phyloP scores from a whole-genome alignment of 495 filamentous ascomycete genomes.

The Tuber magnatum region DNA sequence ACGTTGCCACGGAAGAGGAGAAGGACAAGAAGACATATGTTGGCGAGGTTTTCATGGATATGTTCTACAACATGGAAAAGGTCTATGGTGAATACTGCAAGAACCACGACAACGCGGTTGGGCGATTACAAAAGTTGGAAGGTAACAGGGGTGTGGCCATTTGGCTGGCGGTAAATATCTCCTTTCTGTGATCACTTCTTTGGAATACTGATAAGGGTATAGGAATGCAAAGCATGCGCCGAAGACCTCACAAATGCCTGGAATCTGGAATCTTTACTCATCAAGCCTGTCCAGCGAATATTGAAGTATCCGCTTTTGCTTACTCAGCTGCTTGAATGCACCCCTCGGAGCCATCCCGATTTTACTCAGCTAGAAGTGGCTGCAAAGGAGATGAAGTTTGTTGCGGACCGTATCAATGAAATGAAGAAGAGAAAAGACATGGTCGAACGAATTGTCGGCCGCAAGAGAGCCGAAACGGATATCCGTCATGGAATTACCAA shows the following conservation, averaged over 20 bases:
- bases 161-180: constrained; percentile 56
- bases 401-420: constrained; percentile 81
- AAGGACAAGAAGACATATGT: constrained; percentile 70
- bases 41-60: constrained; percentile 66
- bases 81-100: constrained; percentile 79
- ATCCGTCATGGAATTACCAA: constrained; percentile 74
- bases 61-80: constrained; percentile 71
- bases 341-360: constrained; percentile 76
- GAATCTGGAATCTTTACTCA: constrained; percentile 85
- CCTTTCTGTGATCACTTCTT: constrained; percentile 4
- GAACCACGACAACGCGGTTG: constrained; percentile 76
- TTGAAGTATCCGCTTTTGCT: constrained; percentile 86
- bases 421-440: constrained; percentile 85
- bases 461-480: constrained; percentile 86
- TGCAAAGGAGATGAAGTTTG: constrained; percentile 56
- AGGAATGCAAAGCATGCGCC: constrained; percentile 80
- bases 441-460: constrained; percentile 74
- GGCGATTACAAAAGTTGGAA: constrained; percentile 66
- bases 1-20: constrained; percentile 51
- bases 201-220: constrained; percentile 14
- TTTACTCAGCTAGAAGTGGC: constrained; percentile 58
- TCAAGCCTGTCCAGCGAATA: constrained; percentile 91
- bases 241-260: constrained; percentile 84
- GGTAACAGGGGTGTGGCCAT: constrained; percentile 66
- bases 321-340: constrained; percentile 65